Percentiles rank a stretch among this genome's conserved stretches.
phyloP scores from a whole-genome alignment of 2,329 filamentous ascomycete species.

The Colletotrichum camelliae region DNA sequence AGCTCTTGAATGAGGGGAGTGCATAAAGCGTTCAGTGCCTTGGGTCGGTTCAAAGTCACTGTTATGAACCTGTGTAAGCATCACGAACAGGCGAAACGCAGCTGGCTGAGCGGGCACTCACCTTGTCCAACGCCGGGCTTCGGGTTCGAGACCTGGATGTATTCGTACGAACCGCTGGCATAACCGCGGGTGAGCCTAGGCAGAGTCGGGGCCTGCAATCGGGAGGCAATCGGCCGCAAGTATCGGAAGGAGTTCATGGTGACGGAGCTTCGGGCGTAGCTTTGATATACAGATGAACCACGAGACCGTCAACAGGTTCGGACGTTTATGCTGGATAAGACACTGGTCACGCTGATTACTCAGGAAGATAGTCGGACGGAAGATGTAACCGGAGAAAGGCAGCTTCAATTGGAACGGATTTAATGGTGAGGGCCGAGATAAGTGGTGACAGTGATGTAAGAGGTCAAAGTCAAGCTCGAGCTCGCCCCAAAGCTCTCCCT shows the following conservation, averaged over 20 bases:
- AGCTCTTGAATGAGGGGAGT: slow-evolving; percentile 91
- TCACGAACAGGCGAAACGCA: slow-evolving; percentile 8
- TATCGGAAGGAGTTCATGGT: slow-evolving; percentile 61
- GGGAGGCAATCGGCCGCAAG: slow-evolving; percentile 65
- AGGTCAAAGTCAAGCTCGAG: slow-evolving; percentile 7
- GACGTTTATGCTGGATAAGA: background rate
- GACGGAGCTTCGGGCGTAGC: slow-evolving; percentile 9
- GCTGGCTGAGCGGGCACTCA: slow-evolving; percentile 44
- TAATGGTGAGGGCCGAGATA: background rate
- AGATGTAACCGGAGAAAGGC: background rate
- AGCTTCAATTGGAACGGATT: background rate
- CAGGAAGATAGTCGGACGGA: background rate
- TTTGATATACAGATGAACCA: background rate
- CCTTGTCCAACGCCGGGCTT: slow-evolving; percentile 90
- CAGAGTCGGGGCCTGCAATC: slow-evolving; percentile 62
- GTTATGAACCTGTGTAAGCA: slow-evolving; percentile 12
- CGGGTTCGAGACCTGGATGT: slow-evolving; percentile 81
- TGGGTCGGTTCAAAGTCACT: slow-evolving; percentile 95
- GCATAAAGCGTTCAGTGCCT: slow-evolving; percentile 92
- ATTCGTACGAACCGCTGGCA: slow-evolving; percentile 69
- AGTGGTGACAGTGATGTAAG: background rate
- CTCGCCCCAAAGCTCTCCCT: background rate
- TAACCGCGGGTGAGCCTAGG: slow-evolving; percentile 62
- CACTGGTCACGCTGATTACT: background rate
- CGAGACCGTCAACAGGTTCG: background rate